Evolutionary conservation across 352 stramenopile genomes (phyloP), one percentile per base, ranked within the genome.

Genomic region (Pythium insidiosum): DNA sequence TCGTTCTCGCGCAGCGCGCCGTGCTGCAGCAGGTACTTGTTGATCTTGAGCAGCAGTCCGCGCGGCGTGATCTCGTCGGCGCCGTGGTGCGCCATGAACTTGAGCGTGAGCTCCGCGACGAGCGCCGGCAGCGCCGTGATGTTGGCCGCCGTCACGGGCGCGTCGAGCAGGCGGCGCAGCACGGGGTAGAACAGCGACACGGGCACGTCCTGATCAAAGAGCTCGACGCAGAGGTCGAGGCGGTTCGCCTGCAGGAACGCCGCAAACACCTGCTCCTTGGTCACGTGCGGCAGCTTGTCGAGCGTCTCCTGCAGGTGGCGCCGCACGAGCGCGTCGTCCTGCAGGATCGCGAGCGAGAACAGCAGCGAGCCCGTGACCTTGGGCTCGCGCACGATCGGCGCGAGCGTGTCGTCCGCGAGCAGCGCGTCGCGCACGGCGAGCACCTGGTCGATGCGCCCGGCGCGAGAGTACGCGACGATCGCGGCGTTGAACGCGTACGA

Each of bases 401-500:
- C 46, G 21, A 52, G 46, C 18, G 29, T 24, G 12, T 50, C 25
- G 29, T 63, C 36, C n/a, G 11, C 42, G 2, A 49, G 7, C 3
- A 81, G 38, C 26, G 38, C 29, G 24, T 82, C 64, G 13, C 64
- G 66, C 26, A 88, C 67, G n/a, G 49, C 55, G 24, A 83, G 45
- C 35, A 92, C 75, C 22, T 77, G 53, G 31, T 84, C 73, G 5
- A 70, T 55, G 3, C 50, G 52, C 36, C 61, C 61, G 21, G 67
- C 56, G 21, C 77, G 77, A 15, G 80, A 88, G 47, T 87, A 89
- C 2, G 77, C 77, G 5, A 67, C 54, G 44, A 89, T 73, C 6
- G 77, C 75, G 9, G 80, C 80, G 40, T 89, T 88, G 43, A 72
- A 72, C 20, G 77, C 80, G 35, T 88, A 92, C 37, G 77, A 72